These are phyloP conservation scores for Ganoderma leucocontextum DNA, from an alignment of 1,284 basidiomycete species.

Conservation along the genomic window DNA sequence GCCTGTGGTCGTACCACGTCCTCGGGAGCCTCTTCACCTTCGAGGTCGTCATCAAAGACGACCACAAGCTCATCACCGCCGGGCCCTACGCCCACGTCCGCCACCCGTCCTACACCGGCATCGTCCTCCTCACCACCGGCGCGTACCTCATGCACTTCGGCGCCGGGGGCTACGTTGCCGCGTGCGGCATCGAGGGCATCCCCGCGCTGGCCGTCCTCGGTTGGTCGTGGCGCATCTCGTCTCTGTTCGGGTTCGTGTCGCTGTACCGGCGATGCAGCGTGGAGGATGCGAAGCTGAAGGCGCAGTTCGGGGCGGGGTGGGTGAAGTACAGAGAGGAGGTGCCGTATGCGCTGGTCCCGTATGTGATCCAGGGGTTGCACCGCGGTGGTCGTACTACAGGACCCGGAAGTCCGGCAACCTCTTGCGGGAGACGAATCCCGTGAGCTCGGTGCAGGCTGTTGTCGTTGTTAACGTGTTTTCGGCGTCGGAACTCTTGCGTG, in stretches of 20 bases:
- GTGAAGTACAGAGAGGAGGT: constrained; percentile 2
- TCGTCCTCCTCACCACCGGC: constrained; percentile 42
- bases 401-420: too few relatives aligned
- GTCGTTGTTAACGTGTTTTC: too few relatives aligned
- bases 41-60: constrained; percentile 35
- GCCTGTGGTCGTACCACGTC: constrained; percentile 35
- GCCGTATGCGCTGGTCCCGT: not conserved
- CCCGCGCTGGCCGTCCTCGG: not conserved
- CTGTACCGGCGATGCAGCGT: not conserved
- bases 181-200: not conserved
- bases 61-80: constrained; percentile 29
- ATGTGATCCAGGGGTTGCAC: not conserved
- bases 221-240: constrained; percentile 6
- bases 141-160: constrained; percentile 8
- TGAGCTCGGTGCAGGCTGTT: too few relatives aligned
- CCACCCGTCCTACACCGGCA: constrained; percentile 35
- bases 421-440: too few relatives aligned
- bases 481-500: too few relatives aligned
- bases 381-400: not conserved
- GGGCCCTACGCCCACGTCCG: constrained; percentile 35
- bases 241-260: not conserved
- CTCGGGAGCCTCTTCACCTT: constrained; percentile 41
- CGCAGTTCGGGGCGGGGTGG: not conserved
- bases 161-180: not conserved
- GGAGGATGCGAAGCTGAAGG: constrained; percentile 2